phyloP scores from a whole-genome alignment of 805 yeast genomes.

The Candida sonorensis region DNA sequence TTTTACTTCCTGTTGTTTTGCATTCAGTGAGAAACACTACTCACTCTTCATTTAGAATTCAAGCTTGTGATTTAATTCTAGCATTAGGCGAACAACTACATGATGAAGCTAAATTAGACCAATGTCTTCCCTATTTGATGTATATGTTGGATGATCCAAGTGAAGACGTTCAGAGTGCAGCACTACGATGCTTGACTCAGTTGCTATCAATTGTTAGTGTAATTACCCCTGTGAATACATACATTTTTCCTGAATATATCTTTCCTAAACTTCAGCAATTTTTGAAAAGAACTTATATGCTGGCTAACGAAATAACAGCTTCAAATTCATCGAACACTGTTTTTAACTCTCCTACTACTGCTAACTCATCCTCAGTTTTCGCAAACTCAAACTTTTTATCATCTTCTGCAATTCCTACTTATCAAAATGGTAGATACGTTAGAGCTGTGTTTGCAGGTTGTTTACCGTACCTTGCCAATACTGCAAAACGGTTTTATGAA shows the following conservation, averaged over 20 bases:
- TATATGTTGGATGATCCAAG: conserved; percentile 64
- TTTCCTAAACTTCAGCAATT: conserved; percentile 58
- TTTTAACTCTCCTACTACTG: too few relatives aligned
- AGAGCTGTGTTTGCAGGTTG: conserved; percentile 66
- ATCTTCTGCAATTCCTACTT: conserved; percentile 1
- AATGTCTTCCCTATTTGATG: conserved; percentile 76
- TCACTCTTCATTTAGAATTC: conserved; percentile 50
- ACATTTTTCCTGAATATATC: conserved; percentile 75
- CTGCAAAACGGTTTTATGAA: conserved; percentile 58
- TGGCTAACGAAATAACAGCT: conserved; percentile 15
- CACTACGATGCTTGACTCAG: conserved; percentile 61
- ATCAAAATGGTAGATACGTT: conserved; percentile 32
- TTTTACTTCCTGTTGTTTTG: conserved; percentile 50
- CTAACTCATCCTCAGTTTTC: conserved; percentile 2
- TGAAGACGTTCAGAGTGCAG: conserved; percentile 57
- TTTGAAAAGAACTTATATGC: conserved; percentile 30
- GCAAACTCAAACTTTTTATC: conserved; percentile 1
- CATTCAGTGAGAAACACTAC: conserved; percentile 56
- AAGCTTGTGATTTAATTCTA: conserved; percentile 70
- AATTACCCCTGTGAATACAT: conserved; percentile 68
- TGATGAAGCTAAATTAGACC: conserved; percentile 81
- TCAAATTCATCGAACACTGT: too few relatives aligned
- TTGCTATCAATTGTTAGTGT: conserved; percentile 55
- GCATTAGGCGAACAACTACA: conserved; percentile 69
- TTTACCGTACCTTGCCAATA: conserved; percentile 63